These are phyloP conservation scores for Aspergillus ellipticus DNA, from an alignment of 495 filamentous ascomycete genomes.

Conservation along the genomic window DNA sequence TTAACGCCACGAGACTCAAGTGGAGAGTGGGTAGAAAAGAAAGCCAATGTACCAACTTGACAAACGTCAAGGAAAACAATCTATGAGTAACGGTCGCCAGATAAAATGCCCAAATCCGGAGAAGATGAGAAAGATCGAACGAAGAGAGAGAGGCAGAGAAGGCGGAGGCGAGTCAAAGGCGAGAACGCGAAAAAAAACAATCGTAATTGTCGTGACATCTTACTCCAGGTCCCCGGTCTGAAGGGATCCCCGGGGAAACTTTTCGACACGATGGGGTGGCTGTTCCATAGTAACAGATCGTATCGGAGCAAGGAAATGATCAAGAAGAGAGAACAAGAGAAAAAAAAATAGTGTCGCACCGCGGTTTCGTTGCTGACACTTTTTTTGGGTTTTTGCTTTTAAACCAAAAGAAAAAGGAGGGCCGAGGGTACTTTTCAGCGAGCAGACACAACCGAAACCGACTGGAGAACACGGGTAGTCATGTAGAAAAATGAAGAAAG, in stretches of 20 bases:
- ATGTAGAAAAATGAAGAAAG: conserved; percentile 28
- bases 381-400: conserved; percentile 34
- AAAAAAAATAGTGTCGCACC: conserved; percentile 16
- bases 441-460: conserved; percentile 24
- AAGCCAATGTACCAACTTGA: conserved; percentile 28
- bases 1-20: conserved; percentile 26
- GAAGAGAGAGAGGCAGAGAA: conserved; percentile 17
- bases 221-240: conserved; percentile 16
- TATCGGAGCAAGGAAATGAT: conserved; percentile 16
- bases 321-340: no score
- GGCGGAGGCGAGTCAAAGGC: conserved; percentile 9
- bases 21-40: conserved; percentile 15
- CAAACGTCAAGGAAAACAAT: conserved; percentile 26
- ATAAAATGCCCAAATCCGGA: conserved; percentile 32
- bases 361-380: conserved; percentile 31
- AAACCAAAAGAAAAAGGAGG: conserved; percentile 12
- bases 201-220: conserved; percentile 49
- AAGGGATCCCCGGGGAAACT: conserved; percentile 11
- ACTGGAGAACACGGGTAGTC: conserved; percentile 25
- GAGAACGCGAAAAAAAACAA: conserved; percentile 19
- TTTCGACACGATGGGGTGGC: conserved; percentile 17
- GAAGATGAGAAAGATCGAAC: conserved; percentile 13
- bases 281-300: conserved; percentile 14
- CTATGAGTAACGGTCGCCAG: conserved; percentile 32
- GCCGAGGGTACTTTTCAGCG: conserved; percentile 38